A percentile compares a stretch with the other conserved stretches of the same genome.
Evolutionary conservation across 2,329 filamentous ascomycete genomes (phyloP).

Genomic region (Fusarium proliferatum): DNA sequence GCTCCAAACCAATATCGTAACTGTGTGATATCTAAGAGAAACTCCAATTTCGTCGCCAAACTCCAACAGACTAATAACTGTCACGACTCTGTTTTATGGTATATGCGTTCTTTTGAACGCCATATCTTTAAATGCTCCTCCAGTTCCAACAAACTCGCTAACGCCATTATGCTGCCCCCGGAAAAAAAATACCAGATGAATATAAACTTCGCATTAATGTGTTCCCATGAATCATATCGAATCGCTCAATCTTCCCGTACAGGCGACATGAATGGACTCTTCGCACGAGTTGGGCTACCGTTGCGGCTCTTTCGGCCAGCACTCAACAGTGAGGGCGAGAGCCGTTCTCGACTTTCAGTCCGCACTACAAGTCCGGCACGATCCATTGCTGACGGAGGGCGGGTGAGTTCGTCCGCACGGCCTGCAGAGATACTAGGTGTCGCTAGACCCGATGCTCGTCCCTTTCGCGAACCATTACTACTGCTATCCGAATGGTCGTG

Average conservation of each 20-base stretch:
- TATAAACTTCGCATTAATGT: not conserved
- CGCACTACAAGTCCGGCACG: constrained; percentile 80
- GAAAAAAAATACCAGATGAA: not conserved
- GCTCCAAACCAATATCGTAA: not conserved
- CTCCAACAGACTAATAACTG: not conserved
- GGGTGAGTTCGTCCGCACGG: constrained; percentile 60
- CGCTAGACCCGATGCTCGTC: constrained; percentile 73
- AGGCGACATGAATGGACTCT: constrained; percentile 67
- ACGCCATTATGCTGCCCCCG: constrained; percentile 21
- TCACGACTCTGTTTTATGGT: constrained; percentile 23
- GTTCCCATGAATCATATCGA: not conserved
- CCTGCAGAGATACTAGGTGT: constrained; percentile 71
- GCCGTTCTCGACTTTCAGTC: constrained; percentile 86
- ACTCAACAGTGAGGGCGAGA: constrained; percentile 68
- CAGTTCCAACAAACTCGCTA: not conserved
- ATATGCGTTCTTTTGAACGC: constrained; percentile 29
- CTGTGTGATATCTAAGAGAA: constrained; percentile 3
- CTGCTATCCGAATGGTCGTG: constrained; percentile 73
- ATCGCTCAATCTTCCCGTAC: constrained; percentile 55
- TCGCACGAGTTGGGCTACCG: constrained; percentile 67
- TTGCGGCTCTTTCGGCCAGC: constrained; percentile 68
- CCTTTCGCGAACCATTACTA: constrained; percentile 65
- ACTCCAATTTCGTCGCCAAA: not conserved
- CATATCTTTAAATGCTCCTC: constrained; percentile 6
- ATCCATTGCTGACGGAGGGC: constrained; percentile 62